Evolutionary conservation across 1,284 basidiomycete species (phyloP), one percentile per base, ranked within the genome.

Genomic region (Termitomyces sp.): DNA sequence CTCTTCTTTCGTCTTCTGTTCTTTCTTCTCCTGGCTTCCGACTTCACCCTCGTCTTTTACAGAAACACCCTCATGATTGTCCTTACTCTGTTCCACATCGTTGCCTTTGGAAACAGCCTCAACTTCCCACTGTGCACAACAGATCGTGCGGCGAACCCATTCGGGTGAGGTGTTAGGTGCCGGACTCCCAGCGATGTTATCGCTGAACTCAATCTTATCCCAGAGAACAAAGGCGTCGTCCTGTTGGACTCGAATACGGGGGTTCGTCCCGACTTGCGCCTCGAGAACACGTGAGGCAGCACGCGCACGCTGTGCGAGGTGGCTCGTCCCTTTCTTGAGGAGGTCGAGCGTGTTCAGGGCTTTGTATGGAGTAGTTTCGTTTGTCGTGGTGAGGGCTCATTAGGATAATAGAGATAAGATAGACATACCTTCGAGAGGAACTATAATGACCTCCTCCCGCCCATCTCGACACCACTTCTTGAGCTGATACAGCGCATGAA

Each of bases 271-370:
- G 40, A 92, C 89, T 68, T 90, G 86, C 1, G 85, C 84, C 67
- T 93, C 91, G 34, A 93, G 78, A 53, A 89, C 82, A 28, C 91
- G 84, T 15, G 89, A 92, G 13, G 90, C 90, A 0, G 86, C 81
- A 38, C 90, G 84, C 3, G 93, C 93, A 13, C 88, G 85, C 62
- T 89, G 83, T 0, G 92, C 92, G 19, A 92, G 79, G 0, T 81
- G 72, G 33, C 79, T 86, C 0, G 84, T 84, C 1, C 93, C 93
- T 68, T 95, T 96, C 78, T 97, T 97, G 62, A 96, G 82, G 5
- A 95, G 75, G 68, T 97, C 94, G n/a, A 97, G 81, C 0, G 93
- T 96, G 65, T 92, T 93, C 31, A 96, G 79, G 5, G 89, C 93
- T 94, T 52, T 42, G 9, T 13, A 15, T n/a, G n/a, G 8, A 9